Evolutionary conservation across 1,284 basidiomycete species (phyloP), one percentile per base, ranked within the genome.

Genomic region (Ustilago bromivora): DNA sequence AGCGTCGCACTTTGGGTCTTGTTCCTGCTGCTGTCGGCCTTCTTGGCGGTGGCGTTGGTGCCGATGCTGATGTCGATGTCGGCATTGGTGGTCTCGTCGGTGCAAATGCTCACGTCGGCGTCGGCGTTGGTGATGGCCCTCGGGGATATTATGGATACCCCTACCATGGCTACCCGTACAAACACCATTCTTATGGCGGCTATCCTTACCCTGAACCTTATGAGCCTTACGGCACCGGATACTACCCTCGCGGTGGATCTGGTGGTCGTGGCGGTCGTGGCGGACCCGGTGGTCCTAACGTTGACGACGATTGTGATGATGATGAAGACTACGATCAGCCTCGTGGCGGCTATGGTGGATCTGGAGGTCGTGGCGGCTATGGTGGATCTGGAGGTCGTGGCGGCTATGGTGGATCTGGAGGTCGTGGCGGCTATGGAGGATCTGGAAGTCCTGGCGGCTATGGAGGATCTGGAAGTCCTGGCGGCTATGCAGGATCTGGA

Each of bases 401-500:
- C 10, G 57, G 62, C n/a, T 15, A 53, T 23, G 51, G 59, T 11
- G 59, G 49, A 28, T 3, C 23, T 15, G 56, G 56, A 15, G 23
- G 55, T 32, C 17, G 13, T 32, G 32, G 32, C 11, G 15, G 31
- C 34, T 7, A 13, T 34, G 12, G 17, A 23, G 67, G 61, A 28
- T 28, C 36, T 38, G 70, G 71, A 49, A 54, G 31, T 34, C 52
- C 52, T 19, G 46, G 28, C 15, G 54, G 38, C 17, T 4, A 9
- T 23, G 73, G 67, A 1, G 61, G 73, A 9, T 47, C 47, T 32
- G 64, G 69, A 5, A 66, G 69, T 13, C 49, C 53, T 31, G 46
- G 59, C 7, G 65, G 71, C 23, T 56, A 46, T 13, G 60, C 63
- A 12, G 71, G 66, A 57, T 57, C 38, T 40, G 62, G 66, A 23